phyloP scores from a whole-genome alignment of 192 early-diverging fungal species.

The Diversispora epigaea region DNA sequence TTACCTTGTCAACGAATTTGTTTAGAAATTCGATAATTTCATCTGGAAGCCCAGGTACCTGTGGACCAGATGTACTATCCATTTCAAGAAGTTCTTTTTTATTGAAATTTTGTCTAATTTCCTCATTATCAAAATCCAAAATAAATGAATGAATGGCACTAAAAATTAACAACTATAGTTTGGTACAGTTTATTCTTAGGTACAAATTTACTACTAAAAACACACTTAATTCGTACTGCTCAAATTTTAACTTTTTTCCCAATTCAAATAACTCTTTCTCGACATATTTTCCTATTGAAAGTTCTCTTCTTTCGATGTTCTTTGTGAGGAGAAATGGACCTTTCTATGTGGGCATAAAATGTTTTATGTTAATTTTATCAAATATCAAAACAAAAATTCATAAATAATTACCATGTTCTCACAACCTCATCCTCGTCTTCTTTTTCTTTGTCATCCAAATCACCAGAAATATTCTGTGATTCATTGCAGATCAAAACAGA shows the following conservation, averaged over 20 bases:
- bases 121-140: constrained; percentile 23
- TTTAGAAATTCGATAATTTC: constrained; percentile 10
- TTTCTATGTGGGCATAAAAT: too few species aligned
- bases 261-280: constrained; percentile 26
- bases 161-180: not conserved
- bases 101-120: constrained; percentile 20
- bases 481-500: too few species aligned
- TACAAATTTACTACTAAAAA: not conserved
- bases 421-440: too few species aligned
- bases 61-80: not conserved
- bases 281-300: constrained; percentile 21
- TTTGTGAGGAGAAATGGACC: too few species aligned
- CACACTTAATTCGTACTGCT: not conserved
- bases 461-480: too few species aligned
- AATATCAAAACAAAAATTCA: too few species aligned
- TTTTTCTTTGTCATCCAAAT: too few species aligned
- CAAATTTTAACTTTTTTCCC: constrained; percentile 15
- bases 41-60: not conserved
- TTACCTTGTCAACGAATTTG: constrained; percentile 15
- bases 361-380: too few species aligned
- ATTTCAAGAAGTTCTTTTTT: constrained; percentile 25
- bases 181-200: not conserved
- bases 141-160: constrained; percentile 31
- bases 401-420: too few species aligned
- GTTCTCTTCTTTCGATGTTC: too few species aligned